phyloP scores from a whole-genome alignment of 2,329 filamentous ascomycete species.

The Phoma sp. region DNA sequence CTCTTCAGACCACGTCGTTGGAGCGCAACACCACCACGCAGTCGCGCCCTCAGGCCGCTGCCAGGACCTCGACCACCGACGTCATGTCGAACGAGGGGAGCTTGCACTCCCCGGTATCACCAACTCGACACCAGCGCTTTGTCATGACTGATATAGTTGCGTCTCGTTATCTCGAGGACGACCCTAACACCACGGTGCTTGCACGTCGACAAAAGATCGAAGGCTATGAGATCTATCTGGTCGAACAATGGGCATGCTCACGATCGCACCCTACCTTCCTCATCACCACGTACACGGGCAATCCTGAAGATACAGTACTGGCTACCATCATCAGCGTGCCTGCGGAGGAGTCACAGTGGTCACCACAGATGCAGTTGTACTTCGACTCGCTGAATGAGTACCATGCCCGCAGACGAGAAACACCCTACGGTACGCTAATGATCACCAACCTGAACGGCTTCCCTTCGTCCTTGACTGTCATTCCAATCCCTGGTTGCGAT shows the following conservation, averaged over 20 bases:
- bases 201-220: constrained; percentile 73
- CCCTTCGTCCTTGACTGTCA: constrained; percentile 90
- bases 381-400: constrained; percentile 86
- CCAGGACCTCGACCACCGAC: constrained; percentile 21
- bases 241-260: constrained; percentile 98
- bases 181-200: constrained; percentile 76
- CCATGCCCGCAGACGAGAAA: constrained; percentile 84
- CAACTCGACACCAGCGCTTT: constrained; percentile 60
- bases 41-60: constrained; percentile 19
- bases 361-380: constrained; percentile 78
- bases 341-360: constrained; percentile 80
- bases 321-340: constrained; percentile 85
- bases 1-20: constrained; percentile 32
- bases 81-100: constrained; percentile 14
- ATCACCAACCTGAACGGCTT: constrained; percentile 93
- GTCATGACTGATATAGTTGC: constrained; percentile 72
- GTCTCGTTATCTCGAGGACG: constrained; percentile 80
- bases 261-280: constrained; percentile 87
- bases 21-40: constrained; percentile 26
- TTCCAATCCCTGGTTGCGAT: constrained; percentile 86
- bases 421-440: constrained; percentile 83
- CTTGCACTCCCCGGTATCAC: constrained; percentile 30
- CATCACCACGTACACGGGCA: constrained; percentile 92
- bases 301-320: constrained; percentile 77
- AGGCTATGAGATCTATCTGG: constrained; percentile 91